phyloP scores from a whole-genome alignment of 2,329 filamentous ascomycete genomes.

The Delphinella strobiligena region DNA sequence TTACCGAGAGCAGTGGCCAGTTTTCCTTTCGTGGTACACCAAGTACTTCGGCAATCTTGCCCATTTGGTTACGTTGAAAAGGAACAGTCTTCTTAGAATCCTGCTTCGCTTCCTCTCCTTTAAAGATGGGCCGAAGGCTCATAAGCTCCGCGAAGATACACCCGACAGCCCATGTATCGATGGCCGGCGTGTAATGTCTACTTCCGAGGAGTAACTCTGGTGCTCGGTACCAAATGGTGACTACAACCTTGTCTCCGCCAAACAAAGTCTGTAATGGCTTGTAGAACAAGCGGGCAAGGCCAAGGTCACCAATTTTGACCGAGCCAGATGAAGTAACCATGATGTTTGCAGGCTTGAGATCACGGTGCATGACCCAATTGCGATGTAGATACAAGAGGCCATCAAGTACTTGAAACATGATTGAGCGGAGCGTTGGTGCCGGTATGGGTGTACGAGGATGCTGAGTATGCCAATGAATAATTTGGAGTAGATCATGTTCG shows the following conservation, averaged over 20 bases:
- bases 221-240: slow-evolving; percentile 97
- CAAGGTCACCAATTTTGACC: slow-evolving; percentile 90
- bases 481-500: slow-evolving; percentile 92
- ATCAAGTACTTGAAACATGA: slow-evolving; percentile 91
- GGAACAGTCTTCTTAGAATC: slow-evolving; percentile 95
- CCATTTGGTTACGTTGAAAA: slow-evolving; percentile 97
- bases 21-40: slow-evolving; percentile 78
- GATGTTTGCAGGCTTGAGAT: slow-evolving; percentile 96
- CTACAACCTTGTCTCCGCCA: slow-evolving; percentile 91
- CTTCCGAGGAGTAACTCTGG: slow-evolving; percentile 86
- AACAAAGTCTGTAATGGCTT: slow-evolving; percentile 89
- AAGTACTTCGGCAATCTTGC: slow-evolving; percentile 95
- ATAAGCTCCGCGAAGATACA: slow-evolving; percentile 96
- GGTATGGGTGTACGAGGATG: slow-evolving; percentile 80
- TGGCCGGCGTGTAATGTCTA: slow-evolving; percentile 91
- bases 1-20: slow-evolving; percentile 73
- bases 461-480: slow-evolving; percentile 95
- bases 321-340: slow-evolving; percentile 87
- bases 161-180: slow-evolving; percentile 94
- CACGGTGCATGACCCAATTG: slow-evolving; percentile 94
- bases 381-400: slow-evolving; percentile 88
- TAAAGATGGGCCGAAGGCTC: slow-evolving; percentile 87
- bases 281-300: slow-evolving; percentile 82
- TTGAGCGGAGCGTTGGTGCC: slow-evolving; percentile 77
- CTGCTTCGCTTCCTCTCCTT: slow-evolving; percentile 98